Percentiles rank a stretch among this genome's conserved stretches.
These are phyloP conservation scores for Tricholoma matsutake DNA, from an alignment of 768 basidiomycete species.

Conservation along the genomic window DNA sequence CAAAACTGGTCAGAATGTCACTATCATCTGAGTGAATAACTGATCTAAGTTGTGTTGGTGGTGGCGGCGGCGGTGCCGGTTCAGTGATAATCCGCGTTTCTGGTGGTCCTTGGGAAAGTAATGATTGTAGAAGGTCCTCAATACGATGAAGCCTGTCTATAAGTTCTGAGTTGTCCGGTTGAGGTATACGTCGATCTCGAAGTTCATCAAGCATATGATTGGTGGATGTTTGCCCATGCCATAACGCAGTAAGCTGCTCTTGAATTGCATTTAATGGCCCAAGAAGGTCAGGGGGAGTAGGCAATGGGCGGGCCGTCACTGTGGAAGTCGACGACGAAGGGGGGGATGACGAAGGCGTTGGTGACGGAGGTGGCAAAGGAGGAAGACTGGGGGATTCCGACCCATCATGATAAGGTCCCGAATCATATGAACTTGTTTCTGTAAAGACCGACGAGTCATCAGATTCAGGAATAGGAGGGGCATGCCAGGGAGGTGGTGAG, in stretches of 20 bases:
- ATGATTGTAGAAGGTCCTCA: slow-evolving; percentile 41
- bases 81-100: slow-evolving; percentile 21
- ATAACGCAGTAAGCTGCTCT: slow-evolving; percentile 55
- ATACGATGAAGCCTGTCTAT: slow-evolving; percentile 41
- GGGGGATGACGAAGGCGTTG: slow-evolving; percentile 31
- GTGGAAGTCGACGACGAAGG: slow-evolving; percentile 38
- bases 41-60: slow-evolving; percentile 21
- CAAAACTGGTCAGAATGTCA: slow-evolving; percentile 20
- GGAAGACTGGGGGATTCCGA: slow-evolving; percentile 30
- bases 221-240: slow-evolving; percentile 59
- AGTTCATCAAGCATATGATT: slow-evolving; percentile 64
- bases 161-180: slow-evolving; percentile 38
- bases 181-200: slow-evolving; percentile 41
- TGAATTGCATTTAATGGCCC: slow-evolving; percentile 56
- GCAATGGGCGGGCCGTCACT: slow-evolving; percentile 26
- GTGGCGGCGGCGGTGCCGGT: neutral
- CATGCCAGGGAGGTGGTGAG: slow-evolving; percentile 19
- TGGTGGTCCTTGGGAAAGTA: slow-evolving; percentile 34
- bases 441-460: slow-evolving; percentile 7
- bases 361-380: slow-evolving; percentile 27
- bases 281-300: slow-evolving; percentile 41
- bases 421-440: slow-evolving; percentile 11
- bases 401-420: slow-evolving; percentile 8
- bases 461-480: slow-evolving; percentile 11
- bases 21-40: slow-evolving; percentile 28